A percentile compares a stretch with the other conserved stretches of the same genome.
These are phyloP conservation scores for Suillus ampliporus DNA, from an alignment of 768 basidiomycete genomes.

Conservation along the genomic window DNA sequence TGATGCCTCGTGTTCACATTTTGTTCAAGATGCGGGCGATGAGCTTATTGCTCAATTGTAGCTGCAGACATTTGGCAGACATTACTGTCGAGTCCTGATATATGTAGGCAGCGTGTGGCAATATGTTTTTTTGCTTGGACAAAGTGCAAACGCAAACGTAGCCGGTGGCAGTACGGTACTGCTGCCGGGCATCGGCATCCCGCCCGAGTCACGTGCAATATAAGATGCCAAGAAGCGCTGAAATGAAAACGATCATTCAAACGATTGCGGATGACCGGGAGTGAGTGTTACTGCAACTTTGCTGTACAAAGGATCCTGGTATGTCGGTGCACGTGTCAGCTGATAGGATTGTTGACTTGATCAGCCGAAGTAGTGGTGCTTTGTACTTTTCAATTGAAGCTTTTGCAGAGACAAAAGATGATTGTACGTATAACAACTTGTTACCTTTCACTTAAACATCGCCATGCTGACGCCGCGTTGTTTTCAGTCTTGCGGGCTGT, in stretches of 20 bases:
- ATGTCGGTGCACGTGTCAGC: conserved; percentile 3
- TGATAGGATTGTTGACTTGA: conserved; percentile 2
- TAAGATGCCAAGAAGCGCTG: conserved; percentile 3
- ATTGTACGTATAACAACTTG: conserved; percentile 9
- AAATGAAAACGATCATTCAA: conserved; percentile 7
- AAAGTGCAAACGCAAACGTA: not conserved
- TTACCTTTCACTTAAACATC: conserved; percentile 4
- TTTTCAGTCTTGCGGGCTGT: not conserved
- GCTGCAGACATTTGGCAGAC: conserved; percentile 4
- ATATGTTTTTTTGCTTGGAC: conserved; percentile 1
- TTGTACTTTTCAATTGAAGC: not conserved
- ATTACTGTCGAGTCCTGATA: not conserved
- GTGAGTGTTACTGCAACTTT: not conserved
- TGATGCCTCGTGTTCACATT: conserved; percentile 2
- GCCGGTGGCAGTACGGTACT: not conserved
- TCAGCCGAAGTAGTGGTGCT: not conserved
- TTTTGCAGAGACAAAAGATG: conserved; percentile 5
- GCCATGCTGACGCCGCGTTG: conserved; percentile 10
- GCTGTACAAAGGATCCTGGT: not conserved
- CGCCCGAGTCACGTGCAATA: conserved; percentile 4
- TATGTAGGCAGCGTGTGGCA: conserved; percentile 9
- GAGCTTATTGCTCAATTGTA: conserved; percentile 1
- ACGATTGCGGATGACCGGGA: conserved; percentile 8
- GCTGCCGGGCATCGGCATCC: not conserved
- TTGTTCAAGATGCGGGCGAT: conserved; percentile 2